Base-by-base conservation (phyloP, 2,329 filamentous ascomycete genomes). In the Lecanicillium sp. region DNA sequence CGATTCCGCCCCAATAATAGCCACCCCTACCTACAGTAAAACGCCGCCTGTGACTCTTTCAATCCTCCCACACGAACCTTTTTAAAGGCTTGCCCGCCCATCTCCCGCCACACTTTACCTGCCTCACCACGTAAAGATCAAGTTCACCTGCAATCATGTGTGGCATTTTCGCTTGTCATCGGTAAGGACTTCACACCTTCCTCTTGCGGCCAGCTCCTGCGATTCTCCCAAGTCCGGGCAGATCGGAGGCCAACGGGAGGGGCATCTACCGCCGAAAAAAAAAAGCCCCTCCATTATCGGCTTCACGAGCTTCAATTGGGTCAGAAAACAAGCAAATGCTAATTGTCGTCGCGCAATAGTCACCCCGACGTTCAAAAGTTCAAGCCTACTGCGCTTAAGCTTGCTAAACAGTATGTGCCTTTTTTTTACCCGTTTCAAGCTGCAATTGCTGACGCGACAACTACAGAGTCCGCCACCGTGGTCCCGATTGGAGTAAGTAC, bases 361-460 rank as follows among this genome's bases (percentile, higher is more conserved):
- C 89, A 96, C 61, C 89, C 90, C 48, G 85, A 95, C 77, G 87
- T 95, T 56, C 80, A 85, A 59, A 89, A 88, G 59, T 96, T 96
- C 75, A 95, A 95, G 79, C 84, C 90, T 37, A 90, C 84, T 46
- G 90, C 90, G 57, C 74, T 96, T 65, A 83, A 83, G 68, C 84
- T 96, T 70, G 81, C 88, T 51, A 95, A 95, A 75, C 83, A 86
- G 87, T 94, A 77, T 65, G 85, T 77, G 4, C 35, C 18, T 19
- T 11, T n/a, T 17, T 29, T 29, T 28, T 18, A 25, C 33, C 33
- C 25, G 28, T 30, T n/a, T 12, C 2, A 34, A 20, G 17, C n/a
- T n/a, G 9, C 4, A 2, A n/a, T 6, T 8, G 16, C 7, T 5
- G 18, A 25, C 14, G 34, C 37, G 27, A 41, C 40, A 33, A 4